phyloP scores from a whole-genome alignment of 2,329 filamentous ascomycete genomes.

The Cytospora leucostoma region DNA sequence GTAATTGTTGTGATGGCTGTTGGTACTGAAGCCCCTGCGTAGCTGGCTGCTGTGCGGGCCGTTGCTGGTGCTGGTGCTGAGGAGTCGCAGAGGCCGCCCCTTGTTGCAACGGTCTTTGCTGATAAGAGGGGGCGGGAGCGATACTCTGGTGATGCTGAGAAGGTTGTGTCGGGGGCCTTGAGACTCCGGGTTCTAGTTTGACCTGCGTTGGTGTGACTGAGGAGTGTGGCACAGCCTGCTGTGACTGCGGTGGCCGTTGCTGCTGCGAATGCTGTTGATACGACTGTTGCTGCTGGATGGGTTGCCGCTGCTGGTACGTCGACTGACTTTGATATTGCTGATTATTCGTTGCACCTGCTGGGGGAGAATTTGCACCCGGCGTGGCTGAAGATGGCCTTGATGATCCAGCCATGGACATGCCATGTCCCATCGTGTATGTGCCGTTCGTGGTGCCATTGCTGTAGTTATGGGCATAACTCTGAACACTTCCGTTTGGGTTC shows the following conservation, averaged over 20 bases:
- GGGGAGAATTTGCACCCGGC: constrained; percentile 13
- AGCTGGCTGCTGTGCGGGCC: constrained; percentile 21
- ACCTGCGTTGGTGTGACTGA: neutral
- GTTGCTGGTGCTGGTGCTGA: constrained; percentile 21
- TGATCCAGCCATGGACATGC: constrained; percentile 5
- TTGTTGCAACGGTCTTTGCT: constrained; percentile 24
- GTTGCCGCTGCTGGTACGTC: constrained; percentile 20
- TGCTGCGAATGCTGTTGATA: constrained; percentile 24
- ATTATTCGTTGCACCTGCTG: constrained; percentile 6
- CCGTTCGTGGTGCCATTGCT: constrained; percentile 17
- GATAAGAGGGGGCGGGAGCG: constrained; percentile 24
- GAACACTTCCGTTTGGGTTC: constrained; percentile 54
- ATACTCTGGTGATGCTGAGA: constrained; percentile 24
- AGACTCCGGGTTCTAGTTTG: constrained; percentile 9
- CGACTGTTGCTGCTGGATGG: constrained; percentile 22
- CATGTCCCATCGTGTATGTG: constrained; percentile 14
- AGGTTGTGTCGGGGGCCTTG: constrained; percentile 17
- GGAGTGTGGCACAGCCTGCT: constrained; percentile 14
- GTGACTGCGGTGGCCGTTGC: constrained; percentile 19
- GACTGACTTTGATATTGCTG: constrained; percentile 17
- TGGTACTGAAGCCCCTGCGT: constrained; percentile 16
- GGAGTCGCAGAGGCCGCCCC: constrained; percentile 8
- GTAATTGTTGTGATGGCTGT: constrained; percentile 19
- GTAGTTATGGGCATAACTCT: constrained; percentile 36
- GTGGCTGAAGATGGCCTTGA: constrained; percentile 15